These are phyloP conservation scores for Boehmeria nivea DNA, from an alignment of 306 rosid genomes.

Conservation along the genomic window DNA sequence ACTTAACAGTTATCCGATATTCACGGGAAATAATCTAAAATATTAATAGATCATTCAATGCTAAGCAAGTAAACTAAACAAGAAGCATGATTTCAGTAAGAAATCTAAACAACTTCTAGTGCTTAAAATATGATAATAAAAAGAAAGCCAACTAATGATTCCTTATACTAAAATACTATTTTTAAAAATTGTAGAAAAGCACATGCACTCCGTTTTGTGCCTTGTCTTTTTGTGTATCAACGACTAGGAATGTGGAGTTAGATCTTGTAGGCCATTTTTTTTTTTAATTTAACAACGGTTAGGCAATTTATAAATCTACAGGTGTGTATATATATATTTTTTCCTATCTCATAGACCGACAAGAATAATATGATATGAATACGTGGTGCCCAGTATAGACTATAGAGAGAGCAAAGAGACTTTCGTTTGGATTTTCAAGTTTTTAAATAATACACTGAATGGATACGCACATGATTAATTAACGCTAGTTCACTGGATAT, in stretches of 20 bases:
- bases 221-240: constrained; percentile 19
- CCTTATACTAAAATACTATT: neutral
- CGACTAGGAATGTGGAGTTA: constrained; percentile 5
- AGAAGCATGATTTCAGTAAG: neutral
- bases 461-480: neutral
- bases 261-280: constrained; percentile 3
- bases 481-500: neutral
- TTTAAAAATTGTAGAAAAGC: constrained; percentile 15
- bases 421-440: too few species aligned
- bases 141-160: constrained; percentile 8
- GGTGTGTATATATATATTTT: too few species aligned
- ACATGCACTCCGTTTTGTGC: constrained; percentile 31
- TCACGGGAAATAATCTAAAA: constrained; percentile 18
- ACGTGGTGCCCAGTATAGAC: too few species aligned
- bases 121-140: neutral
- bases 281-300: too few species aligned
- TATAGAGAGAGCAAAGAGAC: too few species aligned
- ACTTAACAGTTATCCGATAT: constrained; percentile 18
- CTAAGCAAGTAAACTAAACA: neutral
- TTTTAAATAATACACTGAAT: too few species aligned
- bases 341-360: too few species aligned
- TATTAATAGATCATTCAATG: neutral
- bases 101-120: neutral
- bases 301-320: too few species aligned
- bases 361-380: too few species aligned